Percentiles rank a stretch among this genome's conserved stretches.
phyloP scores from a whole-genome alignment of 352 stramenopile species.

The Pythium aquatile region DNA sequence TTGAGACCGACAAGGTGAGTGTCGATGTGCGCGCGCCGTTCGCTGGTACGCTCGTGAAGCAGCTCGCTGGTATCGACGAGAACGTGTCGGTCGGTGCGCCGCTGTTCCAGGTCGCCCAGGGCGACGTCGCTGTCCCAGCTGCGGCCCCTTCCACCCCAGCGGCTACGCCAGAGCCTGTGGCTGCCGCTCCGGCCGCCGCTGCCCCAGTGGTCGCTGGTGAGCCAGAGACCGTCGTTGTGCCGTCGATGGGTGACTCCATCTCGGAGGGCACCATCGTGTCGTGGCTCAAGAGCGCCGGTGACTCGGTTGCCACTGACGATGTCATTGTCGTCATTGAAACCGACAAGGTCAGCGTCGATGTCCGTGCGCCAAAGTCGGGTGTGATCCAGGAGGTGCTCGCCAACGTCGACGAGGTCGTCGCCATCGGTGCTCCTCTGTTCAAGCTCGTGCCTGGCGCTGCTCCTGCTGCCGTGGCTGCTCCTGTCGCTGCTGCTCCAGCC shows the following conservation, averaged over 20 bases:
- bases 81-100: slow-evolving; percentile 93
- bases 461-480: slow-evolving; percentile 24
- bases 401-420: slow-evolving; percentile 94
- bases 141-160: slow-evolving; percentile 25
- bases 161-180: slow-evolving; percentile 25
- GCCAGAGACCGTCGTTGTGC: slow-evolving; percentile 62
- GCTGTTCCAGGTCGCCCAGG: slow-evolving; percentile 93
- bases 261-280: slow-evolving; percentile 96
- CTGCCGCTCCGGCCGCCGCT: slow-evolving; percentile 13
- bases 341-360: slow-evolving; percentile 93
- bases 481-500: slow-evolving; percentile 28
- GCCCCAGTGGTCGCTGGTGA: slow-evolving; percentile 27
- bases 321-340: slow-evolving; percentile 97
- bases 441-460: slow-evolving; percentile 79
- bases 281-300: slow-evolving; percentile 90
- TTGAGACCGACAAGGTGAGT: slow-evolving; percentile 99
- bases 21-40: slow-evolving; percentile 87
- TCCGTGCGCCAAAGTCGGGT: slow-evolving; percentile 86
- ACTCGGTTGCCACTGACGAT: slow-evolving; percentile 92
- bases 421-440: slow-evolving; percentile 93
- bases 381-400: slow-evolving; percentile 90
- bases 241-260: slow-evolving; percentile 93
- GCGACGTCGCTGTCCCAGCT: slow-evolving; percentile 36
- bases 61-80: slow-evolving; percentile 91
- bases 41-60: slow-evolving; percentile 87